Conservation (phyloP, 2,329 filamentous ascomycete genomes). For the Phialophora verrucosa region DNA sequence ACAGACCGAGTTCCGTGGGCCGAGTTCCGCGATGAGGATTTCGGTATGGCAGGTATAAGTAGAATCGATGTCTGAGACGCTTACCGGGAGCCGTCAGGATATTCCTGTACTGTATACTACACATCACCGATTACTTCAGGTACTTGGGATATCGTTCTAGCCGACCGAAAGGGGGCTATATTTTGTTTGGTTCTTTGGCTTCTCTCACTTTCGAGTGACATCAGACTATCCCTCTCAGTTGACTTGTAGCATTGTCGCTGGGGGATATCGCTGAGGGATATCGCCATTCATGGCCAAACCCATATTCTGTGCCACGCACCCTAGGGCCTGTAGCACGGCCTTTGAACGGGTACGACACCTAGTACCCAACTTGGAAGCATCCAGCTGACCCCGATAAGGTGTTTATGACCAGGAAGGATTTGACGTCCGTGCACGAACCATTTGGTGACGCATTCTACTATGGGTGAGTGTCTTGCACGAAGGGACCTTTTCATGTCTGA, state of each 20-base stretch:
- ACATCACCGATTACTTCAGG: slow-evolving; percentile 9
- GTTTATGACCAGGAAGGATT: slow-evolving; percentile 90
- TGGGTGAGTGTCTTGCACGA: slow-evolving; percentile 32
- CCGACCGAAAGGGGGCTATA: slow-evolving; percentile 34
- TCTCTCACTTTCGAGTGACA: slow-evolving; percentile 23
- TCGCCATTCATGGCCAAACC: slow-evolving; percentile 59
- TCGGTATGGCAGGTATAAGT: slow-evolving; percentile 8
- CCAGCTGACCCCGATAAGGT: slow-evolving; percentile 62
- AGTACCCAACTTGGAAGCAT: background rate
- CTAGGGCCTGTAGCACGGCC: slow-evolving; percentile 91
- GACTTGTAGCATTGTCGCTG: slow-evolving; percentile 37
- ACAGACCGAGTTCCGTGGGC: slow-evolving; percentile 14
- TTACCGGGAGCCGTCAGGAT: background rate
- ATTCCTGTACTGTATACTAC: slow-evolving; percentile 4
- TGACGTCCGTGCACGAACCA: slow-evolving; percentile 89
- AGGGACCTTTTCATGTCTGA: slow-evolving; percentile 26
- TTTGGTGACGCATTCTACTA: slow-evolving; percentile 97
- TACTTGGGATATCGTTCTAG: slow-evolving; percentile 17
- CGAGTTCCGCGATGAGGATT: slow-evolving; percentile 14
- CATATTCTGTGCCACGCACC: slow-evolving; percentile 93
- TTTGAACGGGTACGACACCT: slow-evolving; percentile 76
- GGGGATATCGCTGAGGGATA: slow-evolving; percentile 13
- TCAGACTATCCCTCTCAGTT: slow-evolving; percentile 17
- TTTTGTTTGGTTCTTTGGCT: slow-evolving; percentile 21
- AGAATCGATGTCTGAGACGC: background rate